A percentile compares a stretch with the other conserved stretches of the same genome.
phyloP scores from a whole-genome alignment of 2,329 filamentous ascomycete species.

The Mycosphaerella arachidis region DNA sequence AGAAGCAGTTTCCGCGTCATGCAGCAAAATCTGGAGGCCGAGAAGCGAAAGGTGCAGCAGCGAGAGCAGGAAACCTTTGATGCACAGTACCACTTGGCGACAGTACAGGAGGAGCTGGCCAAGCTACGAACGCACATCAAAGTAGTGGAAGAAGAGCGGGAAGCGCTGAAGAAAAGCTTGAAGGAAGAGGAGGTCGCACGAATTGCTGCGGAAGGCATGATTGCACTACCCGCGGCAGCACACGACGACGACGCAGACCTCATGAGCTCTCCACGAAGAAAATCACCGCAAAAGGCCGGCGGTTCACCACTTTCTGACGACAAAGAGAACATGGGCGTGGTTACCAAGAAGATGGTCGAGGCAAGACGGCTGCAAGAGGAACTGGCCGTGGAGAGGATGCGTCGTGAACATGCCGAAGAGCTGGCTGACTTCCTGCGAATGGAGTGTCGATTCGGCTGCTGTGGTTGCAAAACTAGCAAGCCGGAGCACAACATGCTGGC shows the following conservation, averaged over 20 bases:
- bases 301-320: constrained; percentile 46
- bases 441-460: constrained; percentile 66
- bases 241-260: constrained; percentile 56
- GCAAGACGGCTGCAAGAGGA: constrained; percentile 48
- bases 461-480: constrained; percentile 51
- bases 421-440: constrained; percentile 71
- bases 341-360: constrained; percentile 44
- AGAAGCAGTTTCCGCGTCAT: constrained; percentile 52
- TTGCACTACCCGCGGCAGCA: constrained; percentile 56
- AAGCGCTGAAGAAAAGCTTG: constrained; percentile 66
- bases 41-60: constrained; percentile 58
- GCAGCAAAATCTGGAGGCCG: constrained; percentile 58
- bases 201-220: constrained; percentile 66
- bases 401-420: constrained; percentile 65
- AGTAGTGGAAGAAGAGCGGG: constrained; percentile 67
- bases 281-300: constrained; percentile 37
- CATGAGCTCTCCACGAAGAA: constrained; percentile 45
- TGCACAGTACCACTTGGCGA: constrained; percentile 61
- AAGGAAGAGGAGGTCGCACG: constrained; percentile 69
- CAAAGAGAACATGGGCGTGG: constrained; percentile 42
- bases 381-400: constrained; percentile 50
- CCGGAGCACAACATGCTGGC: constrained; percentile 30
- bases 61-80: constrained; percentile 67
- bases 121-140: constrained; percentile 60
- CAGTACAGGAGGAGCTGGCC: constrained; percentile 62